Base-by-base conservation (phyloP, 768 basidiomycete species). In the Guyanaporus albipodus region DNA sequence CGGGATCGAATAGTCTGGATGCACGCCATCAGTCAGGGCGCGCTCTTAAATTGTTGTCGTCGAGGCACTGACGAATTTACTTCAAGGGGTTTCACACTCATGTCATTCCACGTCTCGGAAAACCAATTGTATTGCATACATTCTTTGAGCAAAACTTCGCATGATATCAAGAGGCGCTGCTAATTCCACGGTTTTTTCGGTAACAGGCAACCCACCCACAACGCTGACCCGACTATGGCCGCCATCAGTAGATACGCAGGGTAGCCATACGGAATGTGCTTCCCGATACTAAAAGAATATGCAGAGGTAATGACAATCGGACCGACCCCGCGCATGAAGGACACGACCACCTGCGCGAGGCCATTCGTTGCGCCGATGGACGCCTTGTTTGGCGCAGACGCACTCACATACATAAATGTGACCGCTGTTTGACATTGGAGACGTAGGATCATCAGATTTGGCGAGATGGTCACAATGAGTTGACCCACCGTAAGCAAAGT, bases 351-450 rank as follows among this genome's bases (percentile, higher is more conserved):
- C 29, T 63, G 60, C 6, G 64, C 62, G 18, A 80, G 47, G 6
- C 86, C 86, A 56, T 87, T 85, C n/a, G 81, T 83, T 15, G 83
- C 78, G 15, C 86, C 86, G 9, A 87, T 71, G 8, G 83, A 79
- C 14, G 76, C 76, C 48, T 73, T 72, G 59, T 83, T 84, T 17
- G 85, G 85, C 0, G 86, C 70, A 22, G 85, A 73, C 22, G 77
- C 76, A 36, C 74, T 69, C 45, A 89, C 79, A 55, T 77, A 85
- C 42, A 88, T 85, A 64, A 87, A 85, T 26, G 84, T 70, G 27
- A 81, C 73, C 12, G 80, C 86, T 86, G 41, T 14, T 42, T 52
- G 12, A 24, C n/a, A n/a, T n/a, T n/a, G n/a, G n/a, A n/a, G n/a
- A n/a, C n/a, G n/a, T n/a, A n/a, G n/a, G n/a, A n/a, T n/a, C n/a